phyloP scores from a whole-genome alignment of 1,284 basidiomycete genomes.

The Ceratobasidium sp. region DNA sequence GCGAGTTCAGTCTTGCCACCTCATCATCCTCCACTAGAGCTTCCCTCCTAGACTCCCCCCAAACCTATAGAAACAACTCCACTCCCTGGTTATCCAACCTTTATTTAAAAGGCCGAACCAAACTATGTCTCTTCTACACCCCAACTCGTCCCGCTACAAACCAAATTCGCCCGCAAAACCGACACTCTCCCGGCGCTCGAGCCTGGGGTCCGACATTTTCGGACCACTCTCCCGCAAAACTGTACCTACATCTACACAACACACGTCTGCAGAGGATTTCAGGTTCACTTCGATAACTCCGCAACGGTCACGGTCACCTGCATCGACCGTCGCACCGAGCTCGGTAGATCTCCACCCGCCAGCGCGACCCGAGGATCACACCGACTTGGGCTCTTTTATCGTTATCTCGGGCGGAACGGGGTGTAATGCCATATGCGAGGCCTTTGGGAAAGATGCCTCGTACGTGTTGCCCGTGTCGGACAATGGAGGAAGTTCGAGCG shows the following conservation, averaged over 20 bases:
- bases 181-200: conserved; percentile 34
- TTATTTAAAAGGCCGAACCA: neutral
- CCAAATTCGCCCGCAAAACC: neutral
- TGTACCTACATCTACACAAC: neutral
- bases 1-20: neutral
- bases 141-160: conserved; percentile 12
- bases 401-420: conserved; percentile 87
- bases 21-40: conserved; percentile 7
- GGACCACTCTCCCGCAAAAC: conserved; percentile 27
- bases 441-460: conserved; percentile 73
- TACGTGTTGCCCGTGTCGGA: conserved; percentile 88
- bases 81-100: neutral
- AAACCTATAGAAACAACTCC: neutral
- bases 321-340: conserved; percentile 41
- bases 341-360: conserved; percentile 40
- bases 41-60: neutral
- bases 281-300: conserved; percentile 27
- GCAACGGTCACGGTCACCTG: conserved; percentile 25
- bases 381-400: conserved; percentile 59
- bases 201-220: conserved; percentile 39
- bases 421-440: conserved; percentile 82
- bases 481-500: conserved; percentile 87
- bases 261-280: conserved; percentile 4
- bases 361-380: conserved; percentile 20
- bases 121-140: conserved; percentile 28